phyloP scores from a whole-genome alignment of 2,329 filamentous ascomycete species.

The Xylariaceae sp. region DNA sequence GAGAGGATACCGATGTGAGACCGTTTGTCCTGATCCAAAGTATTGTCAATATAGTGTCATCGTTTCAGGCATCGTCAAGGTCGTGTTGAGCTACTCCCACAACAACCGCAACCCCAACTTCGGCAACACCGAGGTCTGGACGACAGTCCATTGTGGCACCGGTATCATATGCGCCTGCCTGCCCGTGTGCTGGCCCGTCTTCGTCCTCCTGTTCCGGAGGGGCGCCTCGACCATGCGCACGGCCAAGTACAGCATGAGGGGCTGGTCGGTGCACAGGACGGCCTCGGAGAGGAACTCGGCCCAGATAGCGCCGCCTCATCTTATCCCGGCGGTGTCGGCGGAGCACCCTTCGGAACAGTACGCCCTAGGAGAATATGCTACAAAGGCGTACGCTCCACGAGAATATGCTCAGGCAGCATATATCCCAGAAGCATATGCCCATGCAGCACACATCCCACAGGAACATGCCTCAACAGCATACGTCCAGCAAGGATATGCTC shows the following conservation, averaged over 20 bases:
- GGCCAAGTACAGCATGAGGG: background rate
- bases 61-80: slow-evolving; percentile 13
- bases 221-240: background rate
- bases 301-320: background rate
- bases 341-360: too few relatives aligned
- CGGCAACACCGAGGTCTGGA: slow-evolving; percentile 16
- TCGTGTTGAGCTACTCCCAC: slow-evolving; percentile 12
- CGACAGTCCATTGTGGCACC: slow-evolving; percentile 19
- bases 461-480: too few relatives aligned
- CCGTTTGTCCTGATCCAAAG: too few relatives aligned
- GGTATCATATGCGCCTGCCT: slow-evolving; percentile 24
- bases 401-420: too few relatives aligned
- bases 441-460: too few relatives aligned
- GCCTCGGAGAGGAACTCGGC: background rate
- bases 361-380: too few relatives aligned
- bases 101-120: slow-evolving; percentile 10
- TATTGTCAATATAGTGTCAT: slow-evolving; percentile 7
- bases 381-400: too few relatives aligned
- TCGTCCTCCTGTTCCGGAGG: background rate
- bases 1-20: background rate
- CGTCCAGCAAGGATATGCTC: too few relatives aligned
- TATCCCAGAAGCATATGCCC: too few relatives aligned
- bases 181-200: slow-evolving; percentile 18
- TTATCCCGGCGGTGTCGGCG: too few relatives aligned
- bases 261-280: background rate